A percentile compares a stretch with the other conserved stretches of the same genome.
phyloP scores from a whole-genome alignment of 2,329 filamentous ascomycete species.

The Monilinia fructicola region DNA sequence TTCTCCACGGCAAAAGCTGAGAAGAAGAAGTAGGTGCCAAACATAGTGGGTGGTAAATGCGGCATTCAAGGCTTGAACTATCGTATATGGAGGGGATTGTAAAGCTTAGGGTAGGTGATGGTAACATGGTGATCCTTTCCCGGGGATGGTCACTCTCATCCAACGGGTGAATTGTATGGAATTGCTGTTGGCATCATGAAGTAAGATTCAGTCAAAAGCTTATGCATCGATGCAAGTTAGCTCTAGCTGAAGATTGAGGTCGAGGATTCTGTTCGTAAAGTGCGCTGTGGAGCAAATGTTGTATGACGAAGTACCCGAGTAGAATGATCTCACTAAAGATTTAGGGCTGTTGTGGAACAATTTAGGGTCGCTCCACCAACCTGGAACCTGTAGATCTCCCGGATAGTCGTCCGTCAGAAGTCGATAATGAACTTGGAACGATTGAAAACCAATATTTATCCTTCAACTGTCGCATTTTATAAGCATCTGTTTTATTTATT shows the following conservation, averaged over 20 bases:
- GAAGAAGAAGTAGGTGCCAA: constrained; percentile 37
- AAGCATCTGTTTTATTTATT: neutral
- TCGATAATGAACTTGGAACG: too few species aligned
- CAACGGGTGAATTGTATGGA: constrained; percentile 17
- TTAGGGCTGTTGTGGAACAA: constrained; percentile 1
- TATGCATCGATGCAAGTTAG: neutral
- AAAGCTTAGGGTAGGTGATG: constrained; percentile 62
- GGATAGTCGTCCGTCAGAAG: neutral
- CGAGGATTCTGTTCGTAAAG: neutral
- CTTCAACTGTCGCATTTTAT: neutral
- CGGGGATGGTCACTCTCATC: constrained; percentile 29
- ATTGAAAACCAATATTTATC: neutral
- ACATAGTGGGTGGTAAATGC: constrained; percentile 71
- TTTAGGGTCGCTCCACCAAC: neutral
- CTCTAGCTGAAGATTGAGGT: neutral
- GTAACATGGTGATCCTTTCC: constrained; percentile 47
- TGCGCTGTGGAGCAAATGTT: neutral
- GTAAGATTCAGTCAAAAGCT: neutral
- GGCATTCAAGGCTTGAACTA: constrained; percentile 71
- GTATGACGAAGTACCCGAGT: constrained; percentile 1
- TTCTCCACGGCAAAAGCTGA: constrained; percentile 39
- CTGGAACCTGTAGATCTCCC: constrained; percentile 16
- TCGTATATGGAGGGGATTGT: constrained; percentile 85
- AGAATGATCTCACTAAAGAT: neutral
- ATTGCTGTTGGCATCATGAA: constrained; percentile 19